phyloP scores from a whole-genome alignment of 495 filamentous ascomycete species.

The Xylaria sp. region DNA sequence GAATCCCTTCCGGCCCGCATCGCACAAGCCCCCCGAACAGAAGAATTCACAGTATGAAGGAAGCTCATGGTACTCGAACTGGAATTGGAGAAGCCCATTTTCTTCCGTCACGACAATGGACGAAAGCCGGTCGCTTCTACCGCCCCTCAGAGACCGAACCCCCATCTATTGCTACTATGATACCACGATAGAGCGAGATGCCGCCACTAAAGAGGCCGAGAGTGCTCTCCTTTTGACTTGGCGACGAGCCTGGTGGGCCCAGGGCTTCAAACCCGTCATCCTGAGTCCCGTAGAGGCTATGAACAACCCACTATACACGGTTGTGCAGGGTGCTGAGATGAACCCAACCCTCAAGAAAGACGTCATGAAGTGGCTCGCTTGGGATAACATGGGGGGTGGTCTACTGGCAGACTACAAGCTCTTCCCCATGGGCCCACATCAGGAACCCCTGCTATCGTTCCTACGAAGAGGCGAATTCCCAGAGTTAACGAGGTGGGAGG shows the following conservation, averaged over 20 bases:
- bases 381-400: conserved; percentile 91
- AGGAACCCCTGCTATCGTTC: conserved; percentile 73
- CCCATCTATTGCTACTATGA: conserved; percentile 96
- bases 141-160: conserved; percentile 72
- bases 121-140: conserved; percentile 85
- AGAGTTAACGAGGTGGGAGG: conserved; percentile 75
- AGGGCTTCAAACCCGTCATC: conserved; percentile 87
- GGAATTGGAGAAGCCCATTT: conserved; percentile 85
- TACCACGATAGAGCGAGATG: conserved; percentile 65
- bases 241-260: conserved; percentile 92
- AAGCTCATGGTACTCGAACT: conserved; percentile 85
- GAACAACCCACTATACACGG: conserved; percentile 80
- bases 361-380: conserved; percentile 86
- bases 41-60: conserved; percentile 80
- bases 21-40: conserved; percentile 77
- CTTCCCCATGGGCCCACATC: conserved; percentile 83
- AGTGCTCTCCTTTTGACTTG: conserved; percentile 82
- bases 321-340: conserved; percentile 63
- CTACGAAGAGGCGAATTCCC: conserved; percentile 78
- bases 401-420: conserved; percentile 79
- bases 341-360: conserved; percentile 69
- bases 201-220: conserved; percentile 70
- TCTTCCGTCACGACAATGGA: conserved; percentile 85
- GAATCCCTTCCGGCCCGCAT: conserved; percentile 68
- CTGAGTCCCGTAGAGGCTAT: conserved; percentile 82